phyloP scores from a whole-genome alignment of 2,329 filamentous ascomycete species.

The Penicillium sp. region DNA sequence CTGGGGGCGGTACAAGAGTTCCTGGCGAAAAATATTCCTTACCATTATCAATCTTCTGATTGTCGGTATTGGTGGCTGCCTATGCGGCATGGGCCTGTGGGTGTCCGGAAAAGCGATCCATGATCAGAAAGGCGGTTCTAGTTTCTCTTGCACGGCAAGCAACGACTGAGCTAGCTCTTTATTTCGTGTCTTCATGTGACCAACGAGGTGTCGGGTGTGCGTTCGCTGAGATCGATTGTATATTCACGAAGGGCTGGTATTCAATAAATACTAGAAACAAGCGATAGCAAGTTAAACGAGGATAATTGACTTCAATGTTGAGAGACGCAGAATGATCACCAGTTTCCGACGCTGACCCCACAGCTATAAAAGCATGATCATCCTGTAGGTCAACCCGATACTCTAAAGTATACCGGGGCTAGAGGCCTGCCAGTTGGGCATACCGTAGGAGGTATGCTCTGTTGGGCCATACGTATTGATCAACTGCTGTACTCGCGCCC shows the following conservation, averaged over 20 bases:
- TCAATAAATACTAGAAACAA: background rate
- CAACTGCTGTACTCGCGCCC: too few relatives aligned
- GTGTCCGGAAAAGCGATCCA: constrained; percentile 18
- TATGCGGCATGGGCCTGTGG: constrained; percentile 20
- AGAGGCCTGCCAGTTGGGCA: too few relatives aligned
- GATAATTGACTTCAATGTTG: background rate
- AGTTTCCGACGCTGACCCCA: background rate
- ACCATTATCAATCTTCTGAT: background rate
- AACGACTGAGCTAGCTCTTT: background rate
- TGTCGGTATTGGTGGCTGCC: background rate
- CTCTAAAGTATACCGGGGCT: too few relatives aligned
- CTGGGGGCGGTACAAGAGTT: constrained; percentile 23
- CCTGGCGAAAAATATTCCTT: background rate
- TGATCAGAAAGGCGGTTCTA: constrained; percentile 6
- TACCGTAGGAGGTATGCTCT: too few relatives aligned
- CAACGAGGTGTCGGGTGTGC: background rate
- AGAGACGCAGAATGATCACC: background rate
- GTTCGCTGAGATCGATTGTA: background rate
- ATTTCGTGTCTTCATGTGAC: background rate
- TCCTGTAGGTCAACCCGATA: too few relatives aligned
- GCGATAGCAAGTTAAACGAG: background rate
- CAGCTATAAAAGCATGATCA: too few relatives aligned
- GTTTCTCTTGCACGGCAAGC: constrained; percentile 11
- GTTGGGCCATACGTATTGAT: too few relatives aligned
- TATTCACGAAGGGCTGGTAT: background rate